phyloP scores from a whole-genome alignment of 2,329 filamentous ascomycete species.

The Trichoderma koningii region DNA sequence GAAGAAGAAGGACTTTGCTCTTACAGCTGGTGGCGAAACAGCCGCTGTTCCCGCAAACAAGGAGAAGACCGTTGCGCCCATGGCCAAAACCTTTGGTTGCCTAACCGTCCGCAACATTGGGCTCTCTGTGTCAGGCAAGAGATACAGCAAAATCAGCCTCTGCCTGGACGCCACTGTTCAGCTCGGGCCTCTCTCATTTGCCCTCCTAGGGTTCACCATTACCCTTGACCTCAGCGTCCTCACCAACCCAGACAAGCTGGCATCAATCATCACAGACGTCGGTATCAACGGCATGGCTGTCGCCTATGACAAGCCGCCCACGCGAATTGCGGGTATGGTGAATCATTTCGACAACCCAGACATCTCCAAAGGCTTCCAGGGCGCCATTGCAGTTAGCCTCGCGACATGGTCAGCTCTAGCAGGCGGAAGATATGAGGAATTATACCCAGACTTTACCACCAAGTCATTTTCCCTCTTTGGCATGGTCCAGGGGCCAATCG shows the following conservation, averaged over 20 bases:
- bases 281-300: background rate
- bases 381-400: background rate
- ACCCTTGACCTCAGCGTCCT: background rate
- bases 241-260: background rate
- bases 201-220: background rate
- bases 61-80: background rate
- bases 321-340: background rate
- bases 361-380: background rate
- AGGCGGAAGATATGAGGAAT: background rate
- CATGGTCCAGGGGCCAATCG: background rate
- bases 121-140: background rate
- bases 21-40: background rate
- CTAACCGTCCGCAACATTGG: background rate
- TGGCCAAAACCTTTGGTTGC: background rate
- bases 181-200: background rate
- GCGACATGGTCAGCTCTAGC: background rate
- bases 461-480: background rate
- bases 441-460: background rate
- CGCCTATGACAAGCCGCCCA: background rate
- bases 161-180: background rate
- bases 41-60: background rate
- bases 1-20: background rate
- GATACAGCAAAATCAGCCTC: background rate
- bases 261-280: background rate
- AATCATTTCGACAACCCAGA: background rate